Conservation (phyloP, 192 early-diverging fungal species). For the Geranomyces michiganensis region DNA sequence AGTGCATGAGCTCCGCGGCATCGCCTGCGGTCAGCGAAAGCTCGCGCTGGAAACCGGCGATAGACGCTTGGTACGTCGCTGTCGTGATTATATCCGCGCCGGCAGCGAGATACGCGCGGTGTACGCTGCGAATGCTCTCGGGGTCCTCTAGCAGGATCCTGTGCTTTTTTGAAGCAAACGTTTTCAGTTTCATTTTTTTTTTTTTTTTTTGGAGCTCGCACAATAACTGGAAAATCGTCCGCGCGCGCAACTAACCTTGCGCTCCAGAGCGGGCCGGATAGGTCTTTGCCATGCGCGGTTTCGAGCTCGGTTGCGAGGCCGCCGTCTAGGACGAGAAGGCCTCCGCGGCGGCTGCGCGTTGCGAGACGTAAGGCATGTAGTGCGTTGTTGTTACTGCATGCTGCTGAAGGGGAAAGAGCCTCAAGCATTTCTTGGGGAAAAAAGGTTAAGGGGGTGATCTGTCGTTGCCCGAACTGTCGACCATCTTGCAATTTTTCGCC, state of each 20-base stretch:
- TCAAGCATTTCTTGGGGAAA: too few species aligned
- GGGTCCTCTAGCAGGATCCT: conserved; percentile 25
- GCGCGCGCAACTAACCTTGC: too few species aligned
- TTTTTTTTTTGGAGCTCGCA: too few species aligned
- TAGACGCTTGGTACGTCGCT: neutral
- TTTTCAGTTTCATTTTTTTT: too few species aligned
- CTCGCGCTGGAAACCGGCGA: neutral
- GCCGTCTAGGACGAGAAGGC: conserved; percentile 21
- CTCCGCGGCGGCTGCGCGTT: neutral
- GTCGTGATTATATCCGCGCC: conserved; percentile 6
- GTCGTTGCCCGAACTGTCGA: too few species aligned
- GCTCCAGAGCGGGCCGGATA: conserved; percentile 21
- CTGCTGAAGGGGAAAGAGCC: too few species aligned
- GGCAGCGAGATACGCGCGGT: conserved; percentile 18
- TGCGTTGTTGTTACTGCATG: too few species aligned
- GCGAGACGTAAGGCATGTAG: too few species aligned
- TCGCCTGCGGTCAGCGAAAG: neutral
- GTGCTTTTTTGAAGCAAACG: neutral
- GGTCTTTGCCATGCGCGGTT: conserved; percentile 12
- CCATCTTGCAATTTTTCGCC: neutral
- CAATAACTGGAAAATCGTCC: too few species aligned
- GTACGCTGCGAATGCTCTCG: conserved; percentile 8
- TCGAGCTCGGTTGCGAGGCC: conserved; percentile 25
- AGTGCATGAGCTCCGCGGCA: neutral
- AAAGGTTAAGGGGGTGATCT: too few species aligned